These are phyloP conservation scores for Zygoascus bituminiphila DNA, from an alignment of 805 yeast genomes.

Conservation along the genomic window DNA sequence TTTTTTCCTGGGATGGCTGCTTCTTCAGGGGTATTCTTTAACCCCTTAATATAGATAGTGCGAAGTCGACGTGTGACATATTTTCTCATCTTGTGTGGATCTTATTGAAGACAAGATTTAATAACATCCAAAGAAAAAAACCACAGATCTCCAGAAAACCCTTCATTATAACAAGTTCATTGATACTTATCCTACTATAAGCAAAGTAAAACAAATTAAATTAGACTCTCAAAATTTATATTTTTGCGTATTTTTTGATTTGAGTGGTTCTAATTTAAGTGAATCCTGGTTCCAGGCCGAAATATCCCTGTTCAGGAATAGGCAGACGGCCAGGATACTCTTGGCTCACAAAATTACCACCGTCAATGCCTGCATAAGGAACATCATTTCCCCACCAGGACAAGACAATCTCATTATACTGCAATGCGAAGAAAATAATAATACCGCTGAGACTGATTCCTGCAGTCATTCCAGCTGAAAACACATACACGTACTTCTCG, in stretches of 20 bases:
- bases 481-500: constrained; percentile 40
- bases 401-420: constrained; percentile 34
- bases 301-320: constrained; percentile 15
- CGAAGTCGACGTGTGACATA: too few species aligned
- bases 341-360: not conserved
- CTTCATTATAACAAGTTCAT: too few species aligned
- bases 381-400: constrained; percentile 45
- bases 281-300: constrained; percentile 13
- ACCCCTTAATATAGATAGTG: too few species aligned
- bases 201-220: too few species aligned
- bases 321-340: constrained; percentile 8
- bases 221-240: not conserved
- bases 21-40: too few species aligned
- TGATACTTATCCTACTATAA: too few species aligned
- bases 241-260: not conserved
- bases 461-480: constrained; percentile 49
- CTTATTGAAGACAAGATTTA: too few species aligned
- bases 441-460: constrained; percentile 58
- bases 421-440: constrained; percentile 46
- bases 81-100: too few species aligned
- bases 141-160: too few species aligned
- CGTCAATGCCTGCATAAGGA: constrained; percentile 13
- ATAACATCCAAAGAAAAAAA: too few species aligned
- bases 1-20: too few species aligned
- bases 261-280: too few species aligned